Conservation (phyloP, 2,329 filamentous ascomycete genomes). For the Aspergillus aculeatinus region DNA sequence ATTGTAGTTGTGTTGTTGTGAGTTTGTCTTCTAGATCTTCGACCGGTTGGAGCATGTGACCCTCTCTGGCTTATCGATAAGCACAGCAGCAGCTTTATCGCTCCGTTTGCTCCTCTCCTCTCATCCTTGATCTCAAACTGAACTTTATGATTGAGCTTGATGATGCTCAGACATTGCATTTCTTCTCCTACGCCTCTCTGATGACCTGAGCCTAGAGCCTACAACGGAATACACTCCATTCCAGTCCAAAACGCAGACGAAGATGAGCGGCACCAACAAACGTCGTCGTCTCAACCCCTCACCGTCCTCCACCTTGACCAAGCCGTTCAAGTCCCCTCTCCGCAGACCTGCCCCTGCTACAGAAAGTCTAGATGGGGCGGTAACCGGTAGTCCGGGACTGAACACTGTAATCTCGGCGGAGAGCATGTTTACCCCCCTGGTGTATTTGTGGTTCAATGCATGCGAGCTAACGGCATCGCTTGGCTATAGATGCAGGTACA, state of each 20-base stretch:
- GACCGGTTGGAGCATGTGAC: too few species aligned
- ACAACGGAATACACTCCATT: too few species aligned
- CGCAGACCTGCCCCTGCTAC: constrained; percentile 42
- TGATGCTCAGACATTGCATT: too few species aligned
- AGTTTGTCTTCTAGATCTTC: too few species aligned
- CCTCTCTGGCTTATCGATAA: constrained; percentile 15
- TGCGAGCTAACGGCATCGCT: too few species aligned
- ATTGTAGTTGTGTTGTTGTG: constrained; percentile 5
- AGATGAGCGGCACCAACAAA: constrained; percentile 49
- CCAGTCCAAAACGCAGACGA: not conserved
- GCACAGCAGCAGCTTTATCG: constrained; percentile 1
- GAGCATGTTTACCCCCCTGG: too few species aligned
- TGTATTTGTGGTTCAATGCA: too few species aligned
- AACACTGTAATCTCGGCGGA: too few species aligned
- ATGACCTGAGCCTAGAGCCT: too few species aligned
- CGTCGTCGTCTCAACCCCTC: constrained; percentile 61
- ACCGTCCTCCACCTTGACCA: constrained; percentile 56
- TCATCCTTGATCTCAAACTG: not conserved
- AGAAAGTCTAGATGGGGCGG: constrained; percentile 5
- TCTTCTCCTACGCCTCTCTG: too few species aligned
- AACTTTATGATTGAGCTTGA: not conserved
- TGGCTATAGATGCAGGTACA: too few species aligned
- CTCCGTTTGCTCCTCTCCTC: not conserved
- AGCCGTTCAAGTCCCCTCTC: constrained; percentile 72
- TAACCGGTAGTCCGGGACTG: not conserved